These are phyloP conservation scores for Colletotrichum destructivum DNA, from an alignment of 2,329 filamentous ascomycete genomes.

Conservation along the genomic window DNA sequence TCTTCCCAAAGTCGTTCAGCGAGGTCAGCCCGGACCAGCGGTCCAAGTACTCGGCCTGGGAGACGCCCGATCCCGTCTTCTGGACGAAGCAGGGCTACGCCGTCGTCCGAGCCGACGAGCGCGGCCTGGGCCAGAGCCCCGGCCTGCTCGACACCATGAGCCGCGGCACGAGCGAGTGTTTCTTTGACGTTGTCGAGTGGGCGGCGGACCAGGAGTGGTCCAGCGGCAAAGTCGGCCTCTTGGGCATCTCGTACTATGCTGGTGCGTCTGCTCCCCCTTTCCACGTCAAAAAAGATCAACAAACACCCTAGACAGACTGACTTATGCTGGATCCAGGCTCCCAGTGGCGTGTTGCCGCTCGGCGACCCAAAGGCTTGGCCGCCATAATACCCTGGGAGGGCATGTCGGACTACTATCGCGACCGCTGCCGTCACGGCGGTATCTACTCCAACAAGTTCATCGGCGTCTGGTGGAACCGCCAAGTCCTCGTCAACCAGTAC, in stretches of 20 bases:
- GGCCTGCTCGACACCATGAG: conserved; percentile 66
- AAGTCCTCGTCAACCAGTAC: conserved; percentile 79
- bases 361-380: conserved; percentile 60
- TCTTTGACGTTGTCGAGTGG: conserved; percentile 67
- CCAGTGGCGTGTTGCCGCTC: conserved; percentile 66
- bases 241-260: conserved; percentile 65
- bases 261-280: conserved; percentile 16
- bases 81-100: conserved; percentile 71
- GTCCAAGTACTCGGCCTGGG: conserved; percentile 70
- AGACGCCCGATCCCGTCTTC: conserved; percentile 70
- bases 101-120: conserved; percentile 68
- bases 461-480: conserved; percentile 76
- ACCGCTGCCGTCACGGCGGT: conserved; percentile 73
- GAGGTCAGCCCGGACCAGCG: conserved; percentile 69
- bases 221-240: conserved; percentile 62
- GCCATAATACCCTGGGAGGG: conserved; percentile 68
- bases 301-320: background rate
- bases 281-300: too few relatives aligned
- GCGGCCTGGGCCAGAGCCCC: conserved; percentile 63
- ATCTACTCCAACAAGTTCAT: conserved; percentile 74
- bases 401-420: conserved; percentile 69
- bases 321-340: conserved; percentile 49
- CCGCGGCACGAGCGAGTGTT: conserved; percentile 62
- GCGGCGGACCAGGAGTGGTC: conserved; percentile 63
- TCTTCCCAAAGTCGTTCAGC: conserved; percentile 56